Evolutionary conservation across 139 green algal species (phyloP).

Genomic region (Tetratostichococcus sp.): DNA sequence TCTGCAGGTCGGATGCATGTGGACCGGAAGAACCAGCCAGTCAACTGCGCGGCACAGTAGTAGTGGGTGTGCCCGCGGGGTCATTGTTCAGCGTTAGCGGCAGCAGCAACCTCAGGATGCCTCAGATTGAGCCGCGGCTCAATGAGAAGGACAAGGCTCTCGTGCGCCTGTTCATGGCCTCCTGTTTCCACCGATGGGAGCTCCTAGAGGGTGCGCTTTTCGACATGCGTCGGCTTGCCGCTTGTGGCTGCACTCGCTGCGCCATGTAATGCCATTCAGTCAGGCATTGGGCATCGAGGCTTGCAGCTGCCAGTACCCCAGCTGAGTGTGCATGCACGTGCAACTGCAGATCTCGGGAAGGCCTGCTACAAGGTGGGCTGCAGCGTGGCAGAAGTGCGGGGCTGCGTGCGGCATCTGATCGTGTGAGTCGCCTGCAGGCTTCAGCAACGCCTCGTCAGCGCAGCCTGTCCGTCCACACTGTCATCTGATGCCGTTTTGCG

Average conservation of each 20-base stretch:
- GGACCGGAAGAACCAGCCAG: no score
- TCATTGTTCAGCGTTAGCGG: neutral
- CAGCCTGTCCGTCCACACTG: no score
- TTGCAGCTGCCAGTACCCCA: no score
- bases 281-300: no score
- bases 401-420: constrained; percentile 45
- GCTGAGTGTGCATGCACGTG: no score
- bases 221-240: no score
- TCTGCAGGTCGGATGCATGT: no score
- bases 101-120: neutral
- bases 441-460: neutral
- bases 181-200: constrained; percentile 33
- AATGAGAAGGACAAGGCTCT: constrained; percentile 19
- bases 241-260: no score
- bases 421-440: constrained; percentile 25
- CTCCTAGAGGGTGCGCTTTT: constrained; percentile 4
- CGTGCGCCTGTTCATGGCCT: constrained; percentile 28
- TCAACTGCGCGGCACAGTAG: neutral
- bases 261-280: no score
- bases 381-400: constrained; percentile 32
- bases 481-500: no score
- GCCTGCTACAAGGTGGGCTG: constrained; percentile 22
- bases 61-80: no score
- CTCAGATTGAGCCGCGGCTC: neutral
- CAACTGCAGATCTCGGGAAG: constrained; percentile 29